Evolutionary conservation across 129 eudicot species (phyloP), one percentile per base, ranked within the genome.

Genomic region (Tagetes erecta): DNA sequence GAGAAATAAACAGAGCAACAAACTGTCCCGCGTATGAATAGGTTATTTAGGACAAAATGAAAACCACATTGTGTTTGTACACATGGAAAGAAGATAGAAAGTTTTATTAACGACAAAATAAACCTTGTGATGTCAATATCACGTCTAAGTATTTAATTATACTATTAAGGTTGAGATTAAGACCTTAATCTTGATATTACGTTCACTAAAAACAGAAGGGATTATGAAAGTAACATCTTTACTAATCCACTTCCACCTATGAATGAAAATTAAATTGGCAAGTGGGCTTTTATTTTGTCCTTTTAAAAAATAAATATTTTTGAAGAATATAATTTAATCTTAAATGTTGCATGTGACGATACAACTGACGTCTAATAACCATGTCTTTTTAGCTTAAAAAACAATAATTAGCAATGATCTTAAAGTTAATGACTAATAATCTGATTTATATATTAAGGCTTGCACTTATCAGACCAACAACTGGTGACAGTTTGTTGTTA

Each of bases 401-500:
- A 50, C 55, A 51, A 31, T 38, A 39, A 41, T 31, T 62, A 62
- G 8, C 31, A 71, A 50, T 50, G 50, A 78, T 40, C 35, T 40
- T 60, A 35, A 60, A 62, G 77, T 41, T 71, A 39, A 63, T 70
- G 66, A 71, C 77, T 70, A 59, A 38, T 78, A 41, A 57, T 47
- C 8, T 60, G 67, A 20, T 62, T 77, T 78, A 63, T 71, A 20
- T 62, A 59, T 77, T 78, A 63, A 62, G 71, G 65, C 36, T 31
- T 60, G 76, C 80, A 76, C 80, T 76, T 33, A 70, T 62, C 46
- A 60, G 77, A 70, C 53, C 77, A 78, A 70, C 72, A 78, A 78
- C 57, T 77, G 76, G 81, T 57, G 50, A 62, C 46, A 62, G 58
- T 70, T 70, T 71, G 8, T 35, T 56, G 68, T 68, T 42, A 63